Evolutionary conservation across 768 basidiomycete genomes (phyloP).

Genomic region (Vararia minispora): DNA sequence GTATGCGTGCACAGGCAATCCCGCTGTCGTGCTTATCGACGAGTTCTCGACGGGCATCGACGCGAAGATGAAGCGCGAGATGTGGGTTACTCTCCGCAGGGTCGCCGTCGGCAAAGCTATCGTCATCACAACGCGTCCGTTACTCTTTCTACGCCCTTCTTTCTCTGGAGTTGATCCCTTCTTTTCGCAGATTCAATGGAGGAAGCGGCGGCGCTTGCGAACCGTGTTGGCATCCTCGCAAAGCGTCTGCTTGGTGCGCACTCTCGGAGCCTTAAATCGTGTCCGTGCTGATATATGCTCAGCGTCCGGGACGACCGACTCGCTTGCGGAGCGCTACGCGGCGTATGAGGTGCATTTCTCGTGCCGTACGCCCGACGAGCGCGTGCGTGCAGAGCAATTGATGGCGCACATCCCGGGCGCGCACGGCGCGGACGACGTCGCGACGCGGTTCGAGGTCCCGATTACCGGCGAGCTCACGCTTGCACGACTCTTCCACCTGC

Average conservation of each 20-base stretch:
- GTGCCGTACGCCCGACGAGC: conserved; percentile 52
- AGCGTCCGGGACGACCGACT: conserved; percentile 60
- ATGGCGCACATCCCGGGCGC: conserved; percentile 56
- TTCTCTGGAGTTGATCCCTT: conserved; percentile 2
- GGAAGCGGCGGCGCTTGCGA: conserved; percentile 69
- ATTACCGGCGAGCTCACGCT: conserved; percentile 37
- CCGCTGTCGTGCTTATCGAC: conserved; percentile 68
- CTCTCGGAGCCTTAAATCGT: neutral
- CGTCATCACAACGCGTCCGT: conserved; percentile 60
- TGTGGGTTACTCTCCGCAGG: conserved; percentile 64
- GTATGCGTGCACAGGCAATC: conserved; percentile 41
- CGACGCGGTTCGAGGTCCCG: conserved; percentile 66
- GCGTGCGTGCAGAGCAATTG: conserved; percentile 41
- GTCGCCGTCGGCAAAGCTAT: conserved; percentile 61
- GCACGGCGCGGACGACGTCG: conserved; percentile 60
- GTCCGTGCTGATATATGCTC: conserved; percentile 3
- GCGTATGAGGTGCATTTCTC: conserved; percentile 72
- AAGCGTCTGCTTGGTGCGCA: conserved; percentile 52
- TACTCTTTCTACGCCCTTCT: neutral
- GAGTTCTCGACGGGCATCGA: conserved; percentile 80
- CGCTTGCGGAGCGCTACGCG: conserved; percentile 54
- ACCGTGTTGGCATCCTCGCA: conserved; percentile 67
- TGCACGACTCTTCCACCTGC: conserved; percentile 44
- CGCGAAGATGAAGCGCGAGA: conserved; percentile 73
- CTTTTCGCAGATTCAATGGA: conserved; percentile 60